Percentiles rank a stretch among this genome's conserved stretches.
Evolutionary conservation across 2,329 filamentous ascomycete genomes (phyloP).

Genomic region (Diaporthe capsici): DNA sequence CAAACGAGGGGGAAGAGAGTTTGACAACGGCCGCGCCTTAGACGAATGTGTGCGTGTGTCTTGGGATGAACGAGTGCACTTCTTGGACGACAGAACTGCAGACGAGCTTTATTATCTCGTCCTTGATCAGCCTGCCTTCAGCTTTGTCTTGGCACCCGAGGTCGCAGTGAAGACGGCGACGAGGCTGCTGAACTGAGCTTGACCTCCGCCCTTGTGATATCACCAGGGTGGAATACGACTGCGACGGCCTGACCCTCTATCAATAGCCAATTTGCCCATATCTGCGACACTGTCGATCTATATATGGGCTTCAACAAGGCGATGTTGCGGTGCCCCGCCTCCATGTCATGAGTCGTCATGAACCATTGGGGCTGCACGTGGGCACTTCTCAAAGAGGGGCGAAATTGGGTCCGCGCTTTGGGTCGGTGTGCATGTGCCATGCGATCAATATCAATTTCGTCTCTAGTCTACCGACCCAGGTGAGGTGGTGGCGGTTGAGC

Average conservation of each 20-base stretch:
- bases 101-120: slow-evolving; percentile 15
- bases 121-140: neutral
- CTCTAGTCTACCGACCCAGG: slow-evolving; percentile 4
- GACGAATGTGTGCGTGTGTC: neutral
- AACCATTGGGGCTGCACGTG: slow-evolving; percentile 27
- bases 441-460: slow-evolving; percentile 22
- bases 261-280: slow-evolving; percentile 14
- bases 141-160: neutral
- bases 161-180: neutral
- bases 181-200: slow-evolving; percentile 1
- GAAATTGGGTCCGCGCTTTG: neutral
- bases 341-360: slow-evolving; percentile 18
- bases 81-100: neutral
- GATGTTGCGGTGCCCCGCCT: slow-evolving; percentile 25
- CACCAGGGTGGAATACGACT: slow-evolving; percentile 21
- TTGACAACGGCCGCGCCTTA: neutral
- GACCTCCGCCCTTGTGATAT: slow-evolving; percentile 4
- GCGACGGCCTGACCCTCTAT: slow-evolving; percentile 10
- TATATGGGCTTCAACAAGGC: slow-evolving; percentile 21
- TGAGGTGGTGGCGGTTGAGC: slow-evolving; percentile 6
- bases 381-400: neutral
- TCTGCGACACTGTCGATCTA: slow-evolving; percentile 29
- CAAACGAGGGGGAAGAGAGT: neutral
- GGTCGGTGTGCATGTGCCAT: neutral
- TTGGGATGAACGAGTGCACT: slow-evolving; percentile 18